A percentile compares a stretch with the other conserved stretches of the same genome.
Conservation (phyloP, 1,284 basidiomycete species). For the Rhodotorula sp. region DNA sequence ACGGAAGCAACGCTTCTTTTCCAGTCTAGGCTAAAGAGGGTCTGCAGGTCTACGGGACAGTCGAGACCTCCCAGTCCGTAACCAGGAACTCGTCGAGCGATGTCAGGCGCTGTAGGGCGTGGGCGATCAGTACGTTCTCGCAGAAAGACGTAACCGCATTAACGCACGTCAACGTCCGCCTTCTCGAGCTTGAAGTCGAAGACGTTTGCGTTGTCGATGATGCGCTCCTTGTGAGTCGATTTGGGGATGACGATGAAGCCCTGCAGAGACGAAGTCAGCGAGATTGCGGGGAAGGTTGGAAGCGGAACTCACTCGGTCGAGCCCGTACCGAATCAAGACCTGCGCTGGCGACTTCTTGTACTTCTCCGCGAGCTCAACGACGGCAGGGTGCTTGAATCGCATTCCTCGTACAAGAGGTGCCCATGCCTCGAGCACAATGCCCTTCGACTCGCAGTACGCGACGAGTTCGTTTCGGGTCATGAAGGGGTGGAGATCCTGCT, state of each 20-base stretch:
- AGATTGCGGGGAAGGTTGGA: not conserved
- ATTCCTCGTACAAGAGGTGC: conserved; percentile 65
- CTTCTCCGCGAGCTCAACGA: conserved; percentile 63
- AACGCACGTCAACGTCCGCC: conserved; percentile 59
- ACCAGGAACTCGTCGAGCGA: conserved; percentile 33
- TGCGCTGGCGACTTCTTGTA: conserved; percentile 68
- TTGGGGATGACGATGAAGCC: conserved; percentile 66
- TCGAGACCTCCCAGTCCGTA: conserved; percentile 37
- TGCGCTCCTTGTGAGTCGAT: conserved; percentile 64
- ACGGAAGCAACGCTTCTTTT: too few species aligned
- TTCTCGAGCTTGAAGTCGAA: conserved; percentile 67
- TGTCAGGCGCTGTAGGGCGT: conserved; percentile 15
- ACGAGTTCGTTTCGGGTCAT: conserved; percentile 79
- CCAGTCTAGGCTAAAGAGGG: too few species aligned
- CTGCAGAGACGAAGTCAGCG: not conserved
- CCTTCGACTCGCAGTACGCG: conserved; percentile 66
- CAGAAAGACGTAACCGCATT: not conserved
- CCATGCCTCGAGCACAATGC: conserved; percentile 62
- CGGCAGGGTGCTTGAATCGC: conserved; percentile 57
- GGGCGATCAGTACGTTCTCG: not conserved
- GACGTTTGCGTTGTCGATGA: conserved; percentile 65
- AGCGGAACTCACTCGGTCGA: conserved; percentile 64
- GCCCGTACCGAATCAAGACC: conserved; percentile 74
- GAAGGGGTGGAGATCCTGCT: conserved; percentile 68
- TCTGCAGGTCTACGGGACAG: conserved; percentile 26